Conservation (phyloP, 495 filamentous ascomycete species). For the Tuber indicum region DNA sequence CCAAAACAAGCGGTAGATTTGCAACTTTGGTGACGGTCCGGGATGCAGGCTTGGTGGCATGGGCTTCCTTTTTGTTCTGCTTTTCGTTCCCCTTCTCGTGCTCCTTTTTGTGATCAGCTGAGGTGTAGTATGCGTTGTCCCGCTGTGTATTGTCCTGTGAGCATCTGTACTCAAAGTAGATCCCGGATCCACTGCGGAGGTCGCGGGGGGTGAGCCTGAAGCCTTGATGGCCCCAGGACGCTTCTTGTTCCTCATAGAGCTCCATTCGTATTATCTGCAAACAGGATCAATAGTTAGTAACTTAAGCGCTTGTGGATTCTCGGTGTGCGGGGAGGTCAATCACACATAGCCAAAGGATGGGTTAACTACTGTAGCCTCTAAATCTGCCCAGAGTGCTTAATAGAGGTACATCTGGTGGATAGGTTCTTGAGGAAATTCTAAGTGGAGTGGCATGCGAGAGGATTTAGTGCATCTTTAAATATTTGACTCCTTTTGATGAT, state of each 20-base stretch:
- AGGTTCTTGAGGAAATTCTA: background rate
- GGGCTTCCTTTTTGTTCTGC: background rate
- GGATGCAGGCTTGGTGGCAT: background rate
- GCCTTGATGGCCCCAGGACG: background rate
- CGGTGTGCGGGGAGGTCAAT: background rate
- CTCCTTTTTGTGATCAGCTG: background rate
- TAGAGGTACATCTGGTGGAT: background rate
- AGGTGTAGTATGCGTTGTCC: background rate
- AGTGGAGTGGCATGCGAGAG: background rate
- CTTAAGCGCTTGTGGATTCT: background rate
- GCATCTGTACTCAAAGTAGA: background rate
- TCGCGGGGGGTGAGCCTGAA: background rate
- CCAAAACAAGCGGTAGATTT: conserved; percentile 53
- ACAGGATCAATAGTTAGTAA: background rate
- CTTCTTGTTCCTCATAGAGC: too few relatives aligned
- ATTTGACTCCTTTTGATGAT: background rate
- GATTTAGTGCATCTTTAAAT: background rate
- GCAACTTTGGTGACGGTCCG: background rate
- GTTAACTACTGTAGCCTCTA: background rate
- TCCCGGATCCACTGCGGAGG: background rate
- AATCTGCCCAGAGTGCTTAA: background rate
- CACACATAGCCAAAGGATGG: background rate
- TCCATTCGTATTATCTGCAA: background rate
- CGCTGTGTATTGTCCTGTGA: background rate
- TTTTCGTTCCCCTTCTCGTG: background rate